Base-by-base conservation (phyloP, 495 filamentous ascomycete species). In the Penicillium angulare region DNA sequence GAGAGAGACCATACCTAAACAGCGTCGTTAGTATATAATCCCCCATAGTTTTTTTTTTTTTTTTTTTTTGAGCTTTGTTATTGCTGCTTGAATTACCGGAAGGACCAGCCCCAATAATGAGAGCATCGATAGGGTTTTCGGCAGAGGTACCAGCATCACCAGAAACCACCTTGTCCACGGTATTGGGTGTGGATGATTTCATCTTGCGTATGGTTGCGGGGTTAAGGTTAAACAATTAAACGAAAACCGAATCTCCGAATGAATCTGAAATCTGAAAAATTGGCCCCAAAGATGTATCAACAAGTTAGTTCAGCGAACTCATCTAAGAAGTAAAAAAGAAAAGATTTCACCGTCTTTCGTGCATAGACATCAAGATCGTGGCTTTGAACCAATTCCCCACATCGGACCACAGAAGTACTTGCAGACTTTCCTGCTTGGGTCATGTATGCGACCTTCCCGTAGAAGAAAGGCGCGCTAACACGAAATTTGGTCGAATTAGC, bases 101-200 rank as follows among this genome's bases (percentile, higher is more conserved):
- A 18, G 45, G 45, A 26, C 45, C 45, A 29, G 33, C 24, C 18
- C 45, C 45, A 29, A 48, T 48, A 13, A 48, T 48, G 22, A 48
- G 45, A 12, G 45, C 45, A 48, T 48, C 45, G 22, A 48, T 48
- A 7, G 45, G 45, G 39, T 36, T 24, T 13, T 48, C 45, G 12
- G 32, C 7, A 7, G 44, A 33, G 17, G 45, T 34, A 23, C 45
- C 45, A 20, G 34, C 34, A 4, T 36, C 22, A 7, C 45, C 45
- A 12, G 34, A 21, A 20, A 17, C 33, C 6, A 48, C 33, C 22
- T 48, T 36, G 3, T 26, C 34, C 8, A 34, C 45, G 10, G 45
- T 39, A 18, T 17, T 38, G 34, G 34, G 34, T 8, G 20, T 15
- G 17, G 34, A 20, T 20, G 20, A 9, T 20, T 38, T 38, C 34